Percentiles rank a stretch among this genome's conserved stretches.
These are phyloP conservation scores for Raffaelea albimanens DNA, from an alignment of 2,329 filamentous ascomycete species.

Conservation along the genomic window DNA sequence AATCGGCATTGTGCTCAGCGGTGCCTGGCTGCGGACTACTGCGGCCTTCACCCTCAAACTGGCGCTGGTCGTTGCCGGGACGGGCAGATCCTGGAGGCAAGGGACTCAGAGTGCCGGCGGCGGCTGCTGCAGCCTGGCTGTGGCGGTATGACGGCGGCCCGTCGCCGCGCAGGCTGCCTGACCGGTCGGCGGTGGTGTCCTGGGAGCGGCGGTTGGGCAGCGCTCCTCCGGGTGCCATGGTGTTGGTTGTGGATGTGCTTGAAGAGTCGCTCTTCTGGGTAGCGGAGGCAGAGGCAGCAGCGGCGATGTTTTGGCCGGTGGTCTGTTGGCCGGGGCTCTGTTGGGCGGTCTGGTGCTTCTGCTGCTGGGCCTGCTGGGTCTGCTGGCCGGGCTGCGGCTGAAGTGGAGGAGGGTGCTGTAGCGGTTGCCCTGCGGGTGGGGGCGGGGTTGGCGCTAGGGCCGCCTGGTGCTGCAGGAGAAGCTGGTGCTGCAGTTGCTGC, in stretches of 20 bases:
- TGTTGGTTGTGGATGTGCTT: slow-evolving; percentile 4
- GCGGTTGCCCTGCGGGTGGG: slow-evolving; percentile 2
- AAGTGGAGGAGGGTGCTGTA: slow-evolving; percentile 18
- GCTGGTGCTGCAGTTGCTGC: slow-evolving; percentile 20
- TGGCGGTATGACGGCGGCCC: slow-evolving; percentile 44
- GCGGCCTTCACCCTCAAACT: slow-evolving; percentile 43
- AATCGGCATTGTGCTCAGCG: slow-evolving; percentile 25
- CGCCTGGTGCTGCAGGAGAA: slow-evolving; percentile 11
- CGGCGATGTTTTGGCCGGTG: slow-evolving; percentile 2
- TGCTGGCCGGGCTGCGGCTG: slow-evolving; percentile 25
- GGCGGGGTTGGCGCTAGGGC: slow-evolving; percentile 10
- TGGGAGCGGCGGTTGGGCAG: slow-evolving; percentile 36
- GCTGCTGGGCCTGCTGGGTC: slow-evolving; percentile 15
- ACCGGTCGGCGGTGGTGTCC: slow-evolving; percentile 38
- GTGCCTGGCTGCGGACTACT: slow-evolving; percentile 47
- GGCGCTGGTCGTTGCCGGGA: slow-evolving; percentile 23
- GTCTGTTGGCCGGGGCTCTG: slow-evolving; percentile 5
- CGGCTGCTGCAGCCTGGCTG: slow-evolving; percentile 27
- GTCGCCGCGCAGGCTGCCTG: slow-evolving; percentile 28
- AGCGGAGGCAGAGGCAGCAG: slow-evolving; percentile 2
- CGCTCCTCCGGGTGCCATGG: slow-evolving; percentile 37
- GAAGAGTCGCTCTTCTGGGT: background rate
- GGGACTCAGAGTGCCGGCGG: slow-evolving; percentile 24
- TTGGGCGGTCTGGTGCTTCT: slow-evolving; percentile 1
- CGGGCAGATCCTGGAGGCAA: slow-evolving; percentile 26